A percentile compares a stretch with the other conserved stretches of the same genome.
Conservation (phyloP, 805 yeast species). For the Zygoascus bituminiphila region DNA sequence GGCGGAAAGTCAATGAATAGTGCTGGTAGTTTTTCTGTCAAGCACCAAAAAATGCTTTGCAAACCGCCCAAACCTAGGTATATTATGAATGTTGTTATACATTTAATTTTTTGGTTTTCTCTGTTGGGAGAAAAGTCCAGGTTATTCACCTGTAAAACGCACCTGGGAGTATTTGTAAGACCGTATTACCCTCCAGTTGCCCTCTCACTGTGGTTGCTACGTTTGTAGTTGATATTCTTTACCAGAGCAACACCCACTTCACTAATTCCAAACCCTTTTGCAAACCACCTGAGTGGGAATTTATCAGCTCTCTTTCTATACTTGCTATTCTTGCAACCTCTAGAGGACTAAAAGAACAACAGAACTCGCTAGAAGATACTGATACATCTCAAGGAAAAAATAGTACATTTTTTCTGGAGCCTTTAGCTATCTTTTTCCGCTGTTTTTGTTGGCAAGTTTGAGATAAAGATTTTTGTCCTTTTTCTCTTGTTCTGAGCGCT, state of each 20-base stretch:
- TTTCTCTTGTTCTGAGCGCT: background rate
- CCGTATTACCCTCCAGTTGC: background rate
- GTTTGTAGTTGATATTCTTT: background rate
- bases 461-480: background rate
- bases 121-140: background rate
- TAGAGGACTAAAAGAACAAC: background rate
- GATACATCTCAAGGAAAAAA: background rate
- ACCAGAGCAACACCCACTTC: background rate
- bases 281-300: background rate
- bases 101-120: background rate
- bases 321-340: background rate
- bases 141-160: background rate
- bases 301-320: background rate
- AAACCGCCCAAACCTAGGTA: too few species aligned
- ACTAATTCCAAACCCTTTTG: background rate
- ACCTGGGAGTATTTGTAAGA: background rate
- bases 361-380: background rate
- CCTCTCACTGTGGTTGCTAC: background rate
- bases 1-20: conserved; percentile 6
- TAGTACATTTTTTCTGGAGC: background rate
- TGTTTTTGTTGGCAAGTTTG: background rate
- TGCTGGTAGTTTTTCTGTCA: background rate
- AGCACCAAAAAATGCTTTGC: background rate
- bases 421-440: background rate
- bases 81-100: background rate